Evolutionary conservation across 768 basidiomycete genomes (phyloP), one percentile per base, ranked within the genome.

Genomic region (Pleurotus cornucopiae): DNA sequence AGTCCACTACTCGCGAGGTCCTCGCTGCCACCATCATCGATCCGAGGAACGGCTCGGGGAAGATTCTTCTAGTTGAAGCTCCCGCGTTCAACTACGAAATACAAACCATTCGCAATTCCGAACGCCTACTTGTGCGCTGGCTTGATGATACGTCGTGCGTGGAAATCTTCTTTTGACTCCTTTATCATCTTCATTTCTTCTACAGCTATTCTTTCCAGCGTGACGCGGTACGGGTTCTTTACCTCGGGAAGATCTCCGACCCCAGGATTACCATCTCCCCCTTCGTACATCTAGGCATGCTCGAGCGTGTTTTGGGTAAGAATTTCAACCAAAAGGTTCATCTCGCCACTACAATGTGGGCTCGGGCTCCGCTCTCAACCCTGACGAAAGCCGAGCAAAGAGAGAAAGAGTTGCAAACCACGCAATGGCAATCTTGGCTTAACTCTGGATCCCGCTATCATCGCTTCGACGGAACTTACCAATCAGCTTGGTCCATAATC

Each of bases 301-400:
- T 63, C 21, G 45, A 39, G 25, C 46, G 47, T 16, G 16, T 62
- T 16, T 58, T 59, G 37, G 78, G 78, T 30, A 69, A 72, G 18
- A 67, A 59, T 51, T 66, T 69, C 13, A 68, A 77, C 61, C 68
- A 69, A 43, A 76, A 77, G 57, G 73, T 79, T 48, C 66, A 73
- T 49, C 68, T 78, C 57, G 72, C 70, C 48, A 78, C 78, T 59
- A 78, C 69, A 45, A 78, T 73, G 76, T 78, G 77, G 76, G 66
- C 66, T 4, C 65, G 63, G 49, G 70, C 74, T 26, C 63, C 66
- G 46, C 30, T 9, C 30, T 34, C 30, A 9, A 11, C 30, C 30
- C 59, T 58, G 41, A 69, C 66, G 46, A 23, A 66, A 41, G 77
- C 73, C 6, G 64, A 62, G 21, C 60, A 55, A 14, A 70, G 78